Base-by-base conservation (phyloP, 192 early-diverging fungal species). In the Lobosporangium transversale region DNA sequence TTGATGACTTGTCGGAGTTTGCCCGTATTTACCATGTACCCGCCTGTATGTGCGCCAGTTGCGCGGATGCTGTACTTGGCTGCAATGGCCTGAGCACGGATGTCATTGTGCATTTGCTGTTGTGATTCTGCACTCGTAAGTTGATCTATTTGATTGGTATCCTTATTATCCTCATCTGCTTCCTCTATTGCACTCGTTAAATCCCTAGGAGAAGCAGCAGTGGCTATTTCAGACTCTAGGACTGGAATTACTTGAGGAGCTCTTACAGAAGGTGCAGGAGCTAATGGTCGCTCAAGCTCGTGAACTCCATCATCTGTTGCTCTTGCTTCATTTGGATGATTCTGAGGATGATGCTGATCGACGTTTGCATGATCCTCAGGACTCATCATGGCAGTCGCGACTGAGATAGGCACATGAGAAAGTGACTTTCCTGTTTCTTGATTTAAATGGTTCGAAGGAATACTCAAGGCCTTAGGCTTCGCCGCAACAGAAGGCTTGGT, bases 81-180 rank as follows among this genome's bases (percentile, higher is more conserved):
- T 3, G 73, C 73, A 15, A 76, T 52, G 1, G 65, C 73, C 20
- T 76, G 73, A 14, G 73, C 73, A 29, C 65, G 73, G 5, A 76
- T 62, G 35, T 76, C 73, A 24, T 65, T 62, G 4, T 27, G 23
- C 2, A 50, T 52, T 15, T 66, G 36, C 18, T 51, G 43, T 53
- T 53, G 27, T 12, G 12, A 6, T 15, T 53, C 51, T 17, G 15
- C 12, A 26, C 4, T 17, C n/a, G n/a, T n/a, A n/a, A n/a, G n/a
- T n/a, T n/a, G n/a, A n/a, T n/a, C n/a, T n/a, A n/a, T n/a, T 31
- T 29, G 51, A 1, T 53, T 30, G 18, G 8, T 3, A 11, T 27
- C 20, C 23, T 6, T 31, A 14, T 27, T 23, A 2, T 2, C 27
- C 20, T 24, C 27, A 0, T 53, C 52, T 30, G 47, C 47, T 47